Conservation (phyloP, 768 basidiomycete genomes). For the Panaeolus cyanescens region DNA sequence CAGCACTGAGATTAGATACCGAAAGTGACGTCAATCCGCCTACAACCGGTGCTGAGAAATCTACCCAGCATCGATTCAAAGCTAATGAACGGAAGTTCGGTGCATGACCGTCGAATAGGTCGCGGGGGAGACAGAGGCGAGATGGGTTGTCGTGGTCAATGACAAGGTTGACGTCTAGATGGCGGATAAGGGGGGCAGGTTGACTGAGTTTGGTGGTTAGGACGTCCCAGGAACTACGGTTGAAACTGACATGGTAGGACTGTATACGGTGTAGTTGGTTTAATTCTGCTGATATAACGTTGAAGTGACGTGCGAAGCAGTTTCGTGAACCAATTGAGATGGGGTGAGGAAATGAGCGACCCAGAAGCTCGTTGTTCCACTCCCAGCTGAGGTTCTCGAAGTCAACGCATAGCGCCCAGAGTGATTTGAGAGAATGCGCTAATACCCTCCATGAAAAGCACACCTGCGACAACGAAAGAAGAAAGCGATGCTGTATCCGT, state of each 20-base stretch:
- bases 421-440: slow-evolving; percentile 12
- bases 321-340: slow-evolving; percentile 10
- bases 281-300: slow-evolving; percentile 11
- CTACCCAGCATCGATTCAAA: slow-evolving; percentile 16
- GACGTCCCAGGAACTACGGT: slow-evolving; percentile 11
- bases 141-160: not conserved
- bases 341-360: slow-evolving; percentile 16
- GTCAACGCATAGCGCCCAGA: slow-evolving; percentile 18
- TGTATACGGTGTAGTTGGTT: slow-evolving; percentile 15
- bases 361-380: slow-evolving; percentile 23
- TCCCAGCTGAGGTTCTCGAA: slow-evolving; percentile 15
- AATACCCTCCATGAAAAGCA: slow-evolving; percentile 19
- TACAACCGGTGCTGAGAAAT: slow-evolving; percentile 13
- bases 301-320: not conserved
- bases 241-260: slow-evolving; percentile 13
- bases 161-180: slow-evolving; percentile 11
- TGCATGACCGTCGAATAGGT: slow-evolving; percentile 13
- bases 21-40: slow-evolving; percentile 12
- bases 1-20: slow-evolving; percentile 12
- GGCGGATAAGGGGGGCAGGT: slow-evolving; percentile 12
- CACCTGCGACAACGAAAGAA: slow-evolving; percentile 18
- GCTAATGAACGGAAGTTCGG: slow-evolving; percentile 13
- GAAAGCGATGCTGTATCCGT: slow-evolving; percentile 4
- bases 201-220: slow-evolving; percentile 8
- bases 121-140: slow-evolving; percentile 8